A percentile compares a stretch with the other conserved stretches of the same genome.
Conservation (phyloP, 2,329 filamentous ascomycete species). For the Colletotrichum shisoi region DNA sequence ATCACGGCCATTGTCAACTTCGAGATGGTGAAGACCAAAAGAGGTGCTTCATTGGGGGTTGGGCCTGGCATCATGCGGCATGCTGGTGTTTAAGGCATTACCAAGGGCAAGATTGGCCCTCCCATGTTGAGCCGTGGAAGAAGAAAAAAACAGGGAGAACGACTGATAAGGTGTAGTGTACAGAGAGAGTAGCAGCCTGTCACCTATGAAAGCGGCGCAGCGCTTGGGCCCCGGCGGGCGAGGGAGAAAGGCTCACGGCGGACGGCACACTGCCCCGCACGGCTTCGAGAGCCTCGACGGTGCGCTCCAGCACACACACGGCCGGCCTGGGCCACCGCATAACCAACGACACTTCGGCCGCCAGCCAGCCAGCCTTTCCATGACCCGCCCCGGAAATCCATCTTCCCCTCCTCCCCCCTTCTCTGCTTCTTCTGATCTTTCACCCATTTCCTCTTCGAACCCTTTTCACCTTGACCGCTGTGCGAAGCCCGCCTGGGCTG, state of each 20-base stretch:
- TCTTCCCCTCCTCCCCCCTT: background rate
- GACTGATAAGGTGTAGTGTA: background rate
- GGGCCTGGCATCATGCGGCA: background rate
- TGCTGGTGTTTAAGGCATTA: background rate
- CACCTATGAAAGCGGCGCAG: background rate
- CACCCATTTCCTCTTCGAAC: background rate
- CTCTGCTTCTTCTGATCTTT: background rate
- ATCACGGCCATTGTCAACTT: background rate
- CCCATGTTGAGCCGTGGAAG: too few species aligned
- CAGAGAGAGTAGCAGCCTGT: too few species aligned
- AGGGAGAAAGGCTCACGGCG: background rate
- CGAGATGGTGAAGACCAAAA: too few species aligned
- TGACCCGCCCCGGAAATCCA: too few species aligned
- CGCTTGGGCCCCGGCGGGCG: background rate
- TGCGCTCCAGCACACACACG: constrained; percentile 1
- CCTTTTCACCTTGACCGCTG: too few species aligned
- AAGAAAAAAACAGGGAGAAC: background rate
- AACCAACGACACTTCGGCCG: constrained; percentile 2
- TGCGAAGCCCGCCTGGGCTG: background rate
- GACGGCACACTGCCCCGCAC: background rate
- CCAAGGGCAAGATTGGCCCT: background rate
- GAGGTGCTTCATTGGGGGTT: background rate
- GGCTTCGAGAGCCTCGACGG: constrained; percentile 6
- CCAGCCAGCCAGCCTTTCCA: background rate
- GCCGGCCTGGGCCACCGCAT: constrained; percentile 2